These are phyloP conservation scores for Curvularia hawaiiensis DNA, from an alignment of 2,329 filamentous ascomycete genomes.

Conservation along the genomic window DNA sequence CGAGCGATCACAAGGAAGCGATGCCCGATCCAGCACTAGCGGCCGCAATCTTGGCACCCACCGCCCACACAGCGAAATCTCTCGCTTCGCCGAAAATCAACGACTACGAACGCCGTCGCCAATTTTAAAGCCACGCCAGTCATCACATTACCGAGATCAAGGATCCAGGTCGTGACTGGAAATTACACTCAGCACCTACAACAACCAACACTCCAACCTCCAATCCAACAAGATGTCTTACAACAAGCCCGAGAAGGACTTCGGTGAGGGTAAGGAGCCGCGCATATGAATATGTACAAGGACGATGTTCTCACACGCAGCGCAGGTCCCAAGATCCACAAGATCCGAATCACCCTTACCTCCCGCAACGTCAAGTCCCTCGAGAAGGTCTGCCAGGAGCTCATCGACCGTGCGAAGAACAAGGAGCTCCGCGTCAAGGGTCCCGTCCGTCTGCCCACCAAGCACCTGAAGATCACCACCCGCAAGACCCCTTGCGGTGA, in stretches of 20 bases:
- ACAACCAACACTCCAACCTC: constrained; percentile 23
- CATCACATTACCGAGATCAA: constrained; percentile 60
- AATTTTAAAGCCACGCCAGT: constrained; percentile 48
- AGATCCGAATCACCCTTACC: constrained; percentile 96
- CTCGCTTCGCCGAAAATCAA: constrained; percentile 9
- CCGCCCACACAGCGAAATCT: constrained; percentile 13
- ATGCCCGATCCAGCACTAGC: constrained; percentile 42
- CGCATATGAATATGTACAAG: background rate
- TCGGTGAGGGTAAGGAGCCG: constrained; percentile 69
- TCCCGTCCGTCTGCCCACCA: constrained; percentile 95
- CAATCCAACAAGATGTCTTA: constrained; percentile 42
- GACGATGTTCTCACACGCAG: background rate
- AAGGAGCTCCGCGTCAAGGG: constrained; percentile 99
- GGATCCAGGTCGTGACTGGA: constrained; percentile 56
- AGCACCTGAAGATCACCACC: constrained; percentile 95
- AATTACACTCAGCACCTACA: constrained; percentile 28
- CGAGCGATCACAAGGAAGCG: constrained; percentile 9
- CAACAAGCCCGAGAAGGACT: constrained; percentile 89
- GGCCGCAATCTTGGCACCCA: constrained; percentile 25
- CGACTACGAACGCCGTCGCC: constrained; percentile 38
- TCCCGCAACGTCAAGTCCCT: constrained; percentile 92
- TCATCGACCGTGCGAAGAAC: constrained; percentile 97
- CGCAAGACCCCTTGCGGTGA: constrained; percentile 99
- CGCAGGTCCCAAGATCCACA: constrained; percentile 12
- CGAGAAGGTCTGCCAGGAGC: constrained; percentile 89